Evolutionary conservation across 164 flowering plant genomes (phyloP), one percentile per base, ranked within the genome.

Genomic region (Chimonanthus salicifolius): DNA sequence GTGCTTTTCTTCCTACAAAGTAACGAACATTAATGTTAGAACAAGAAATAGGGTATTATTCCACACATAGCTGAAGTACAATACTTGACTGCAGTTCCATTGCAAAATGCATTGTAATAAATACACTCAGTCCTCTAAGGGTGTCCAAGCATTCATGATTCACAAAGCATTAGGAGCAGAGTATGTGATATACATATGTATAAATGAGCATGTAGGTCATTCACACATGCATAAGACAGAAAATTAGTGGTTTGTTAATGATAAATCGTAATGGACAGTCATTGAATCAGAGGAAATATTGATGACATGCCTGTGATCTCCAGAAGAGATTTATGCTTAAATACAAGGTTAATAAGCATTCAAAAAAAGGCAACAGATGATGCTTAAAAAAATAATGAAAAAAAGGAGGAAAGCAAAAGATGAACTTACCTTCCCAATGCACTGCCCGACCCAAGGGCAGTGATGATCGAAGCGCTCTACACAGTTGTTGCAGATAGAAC

Each of bases 361-460:
- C 6, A 62, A 16, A 62, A 62, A 16, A 33, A 62, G 20, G 64
- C 3, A 62, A 18, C 64, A n/a, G n/a, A 33, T 7, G 7, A 62
- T 10, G 64, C 64, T 54, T 54, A 54, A 54, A 7, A 15, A 7
- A 7, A 15, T 44, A 21, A 46, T 54, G 18, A 10, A 45, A 47
- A 7, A 15, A 46, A 33, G 33, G 0, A 33, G 33, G 47, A 5
- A 7, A 16, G 15, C 11, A 70, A 58, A 11, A 43, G 47, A 43
- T 11, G 75, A 71, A 16, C 65, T 51, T 79, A 86, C 89, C 91
- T 77, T 81, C 44, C 90, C 95, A 70, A 90, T 88, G 77, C 95
- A 90, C 71, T 90, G 95, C 15, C 95, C 95, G 49, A 89, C 90
- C 95, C 95, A 90, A 13, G 92, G 95, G 74, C 95, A 90, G 69